Evolutionary conservation across 768 basidiomycete genomes (phyloP), one percentile per base, ranked within the genome.

Genomic region (Lactarius indigo): DNA sequence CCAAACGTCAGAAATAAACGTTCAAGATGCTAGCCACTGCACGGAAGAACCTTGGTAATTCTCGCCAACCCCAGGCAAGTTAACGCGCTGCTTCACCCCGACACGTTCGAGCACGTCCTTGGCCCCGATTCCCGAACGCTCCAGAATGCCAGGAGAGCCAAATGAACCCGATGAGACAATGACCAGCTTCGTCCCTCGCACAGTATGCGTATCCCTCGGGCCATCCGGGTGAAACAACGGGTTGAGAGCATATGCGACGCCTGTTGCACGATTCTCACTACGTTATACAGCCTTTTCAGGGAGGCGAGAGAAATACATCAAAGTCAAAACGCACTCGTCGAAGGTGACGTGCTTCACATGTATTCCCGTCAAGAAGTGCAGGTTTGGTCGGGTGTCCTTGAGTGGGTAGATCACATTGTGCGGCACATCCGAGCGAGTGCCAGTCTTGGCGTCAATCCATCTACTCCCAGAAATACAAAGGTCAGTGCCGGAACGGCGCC

Each of bases 381-480:
- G 39, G 63, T 79, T 81, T n/a, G 70, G 69, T 3, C 73, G 58
- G 0, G 64, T 66, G 4, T 75, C 71, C 13, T 77, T 79, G 10
- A 74, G 73, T 13, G 76, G 75, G 52, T 79, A 81, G 6, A 81
- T 59, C 63, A 77, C 80, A 62, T 74, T 42, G 28, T 80, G 80
- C 5, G 87, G 79, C 0, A 81, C 70, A 70, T 88, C 86, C 0
- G 86, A 86, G 37, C 87, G 82, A 55, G 70, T 79, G 31, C 87
- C 87, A 5, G 80, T 84, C 15, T 74, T 72, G 4, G 71, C 73
- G 65, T 84, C 78, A 15, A 88, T 76, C 70, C 84, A 89, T 70
- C 87, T 89, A 3, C 7, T 33, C 37, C 70, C 18, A 5, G 26
- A 23, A 5, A 13, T 3, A n/a, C 6, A 8, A n/a, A 57, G 35